Base-by-base conservation (phyloP, 129 eudicot species). In the Erigeron canadensis region DNA sequence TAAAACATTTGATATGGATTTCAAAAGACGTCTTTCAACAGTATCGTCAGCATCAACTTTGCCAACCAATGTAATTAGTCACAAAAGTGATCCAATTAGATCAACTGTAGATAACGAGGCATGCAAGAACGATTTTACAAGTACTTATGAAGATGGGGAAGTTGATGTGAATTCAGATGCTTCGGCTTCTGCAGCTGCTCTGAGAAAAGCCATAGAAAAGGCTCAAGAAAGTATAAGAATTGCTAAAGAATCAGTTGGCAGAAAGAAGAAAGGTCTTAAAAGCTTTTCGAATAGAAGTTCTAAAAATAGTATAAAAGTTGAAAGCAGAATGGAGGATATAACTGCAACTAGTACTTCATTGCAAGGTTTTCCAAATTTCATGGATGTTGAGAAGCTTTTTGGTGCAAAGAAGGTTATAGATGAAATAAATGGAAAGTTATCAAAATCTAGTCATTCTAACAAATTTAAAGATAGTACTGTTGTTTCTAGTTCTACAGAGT, bases 181-280 rank as follows among this genome's bases (percentile, higher is more conserved):
- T 60, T 95, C 88, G 39, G 85, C 80, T 54, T 89, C 92, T 80
- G 90, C 84, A 73, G 93, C 88, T 63, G 88, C 95, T 63, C 74
- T 95, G 79, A 88, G 70, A 78, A 79, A 85, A 73, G 99, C 97
- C 53, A 84, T 95, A 45, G 95, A 90, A 61, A 88, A 88, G 81
- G 99, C 99, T 73, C 97, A 90, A 81, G 97, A 88, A 78, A 90
- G 84, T 75, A 90, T 95, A 74, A 86, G 96, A 23, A 74, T 84
- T 62, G 97, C 99, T 18, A 95, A 94, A 74, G 91, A 86, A 71
- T 78, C 85, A 17, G 81, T 84, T 94, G 88, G 94, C 23, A 83
- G 97, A 73, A 84, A 82, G 74, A 86, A 74, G 75, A 87, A 86
- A 34, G 87, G 88, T 48, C 60, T 71, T 69, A 81, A 72, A 73